phyloP scores from a whole-genome alignment of 2,329 filamentous ascomycete genomes.

The Fusarium camptoceras region DNA sequence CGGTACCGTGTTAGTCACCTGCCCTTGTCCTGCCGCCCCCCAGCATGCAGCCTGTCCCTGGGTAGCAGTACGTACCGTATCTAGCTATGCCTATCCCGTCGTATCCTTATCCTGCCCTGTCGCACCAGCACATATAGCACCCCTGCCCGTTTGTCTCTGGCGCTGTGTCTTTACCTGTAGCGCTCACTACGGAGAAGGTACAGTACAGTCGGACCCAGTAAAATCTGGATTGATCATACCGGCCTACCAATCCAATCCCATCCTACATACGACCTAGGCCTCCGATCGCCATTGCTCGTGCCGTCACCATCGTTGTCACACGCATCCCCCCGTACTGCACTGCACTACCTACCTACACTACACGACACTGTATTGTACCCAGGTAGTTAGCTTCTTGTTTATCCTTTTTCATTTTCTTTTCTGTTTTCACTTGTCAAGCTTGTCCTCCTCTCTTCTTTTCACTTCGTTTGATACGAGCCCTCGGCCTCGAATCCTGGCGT shows the following conservation, averaged over 20 bases:
- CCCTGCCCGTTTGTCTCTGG: constrained; percentile 18
- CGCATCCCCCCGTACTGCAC: constrained; percentile 26
- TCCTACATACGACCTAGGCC: constrained; percentile 4
- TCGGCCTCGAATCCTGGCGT: constrained; percentile 13
- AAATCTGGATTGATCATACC: constrained; percentile 38
- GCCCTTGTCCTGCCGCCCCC: constrained; percentile 30
- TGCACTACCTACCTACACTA: neutral
- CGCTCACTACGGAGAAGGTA: constrained; percentile 16
- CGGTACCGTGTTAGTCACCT: constrained; percentile 47
- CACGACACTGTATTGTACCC: neutral
- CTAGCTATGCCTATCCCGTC: constrained; percentile 33
- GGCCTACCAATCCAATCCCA: constrained; percentile 14
- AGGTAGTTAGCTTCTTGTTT: constrained; percentile 18
- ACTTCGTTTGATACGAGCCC: constrained; percentile 16
- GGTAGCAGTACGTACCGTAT: constrained; percentile 10
- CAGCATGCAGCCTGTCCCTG: constrained; percentile 5
- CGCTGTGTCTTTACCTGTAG: constrained; percentile 13
- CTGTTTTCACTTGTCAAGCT: constrained; percentile 20
- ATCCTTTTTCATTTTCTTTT: constrained; percentile 18
- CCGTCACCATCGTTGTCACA: constrained; percentile 42
- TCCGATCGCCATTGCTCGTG: constrained; percentile 40
- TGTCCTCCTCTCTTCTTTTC: constrained; percentile 17
- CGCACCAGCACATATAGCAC: constrained; percentile 28
- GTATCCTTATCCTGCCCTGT: constrained; percentile 37
- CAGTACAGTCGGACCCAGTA: constrained; percentile 2